These are phyloP conservation scores for Talaromyces sp. DNA, from an alignment of 2,329 filamentous ascomycete genomes.

Conservation along the genomic window DNA sequence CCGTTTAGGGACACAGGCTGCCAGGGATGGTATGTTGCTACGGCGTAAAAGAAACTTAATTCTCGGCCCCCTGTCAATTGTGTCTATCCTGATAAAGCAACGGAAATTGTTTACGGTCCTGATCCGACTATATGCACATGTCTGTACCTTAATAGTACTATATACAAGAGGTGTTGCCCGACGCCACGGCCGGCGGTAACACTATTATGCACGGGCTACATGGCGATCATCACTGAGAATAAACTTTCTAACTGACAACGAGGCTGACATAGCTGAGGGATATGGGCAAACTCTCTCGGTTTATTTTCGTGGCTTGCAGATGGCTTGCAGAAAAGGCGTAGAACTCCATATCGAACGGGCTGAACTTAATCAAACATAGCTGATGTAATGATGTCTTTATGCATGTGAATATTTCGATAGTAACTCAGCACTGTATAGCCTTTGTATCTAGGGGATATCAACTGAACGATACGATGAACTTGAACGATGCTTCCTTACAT, in stretches of 20 bases:
- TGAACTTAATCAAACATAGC: not conserved
- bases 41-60: not conserved
- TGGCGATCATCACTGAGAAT: not conserved
- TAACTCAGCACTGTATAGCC: not conserved
- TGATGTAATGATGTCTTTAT: not conserved
- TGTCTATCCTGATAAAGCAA: too few relatives aligned
- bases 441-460: not conserved
- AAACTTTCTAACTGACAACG: not conserved
- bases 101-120: not conserved
- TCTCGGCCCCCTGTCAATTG: not conserved
- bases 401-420: not conserved
- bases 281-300: not conserved
- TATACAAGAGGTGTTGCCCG: not conserved
- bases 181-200: not conserved
- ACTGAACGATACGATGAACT: too few relatives aligned
- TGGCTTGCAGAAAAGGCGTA: constrained; percentile 3
- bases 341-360: not conserved
- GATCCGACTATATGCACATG: not conserved
- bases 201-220: not conserved
- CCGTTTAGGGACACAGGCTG: not conserved
- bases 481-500: too few relatives aligned
- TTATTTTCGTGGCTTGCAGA: constrained; percentile 6
- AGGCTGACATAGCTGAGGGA: not conserved
- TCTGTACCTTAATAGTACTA: not conserved
- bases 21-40: not conserved